Conservation (phyloP, 225 moss, liverwort and hornwort genomes). For the Neckera pumila region DNA sequence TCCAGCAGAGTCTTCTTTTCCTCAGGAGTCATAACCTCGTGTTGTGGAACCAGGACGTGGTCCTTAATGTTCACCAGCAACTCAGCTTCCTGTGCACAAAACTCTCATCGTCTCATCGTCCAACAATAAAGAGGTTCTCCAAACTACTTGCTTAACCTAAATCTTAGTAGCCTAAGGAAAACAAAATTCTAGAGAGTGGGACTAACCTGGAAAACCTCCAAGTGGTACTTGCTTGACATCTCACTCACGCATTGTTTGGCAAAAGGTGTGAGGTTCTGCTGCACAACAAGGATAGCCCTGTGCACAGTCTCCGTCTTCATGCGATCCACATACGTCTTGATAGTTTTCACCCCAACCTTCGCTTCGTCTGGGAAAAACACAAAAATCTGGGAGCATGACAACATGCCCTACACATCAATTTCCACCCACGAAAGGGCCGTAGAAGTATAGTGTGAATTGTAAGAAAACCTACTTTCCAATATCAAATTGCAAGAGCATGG, state of each 20-base stretch:
- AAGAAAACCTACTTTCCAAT: neutral
- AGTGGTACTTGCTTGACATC: slow-evolving; percentile 62
- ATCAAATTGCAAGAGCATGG: neutral
- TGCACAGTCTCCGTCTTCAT: slow-evolving; percentile 65
- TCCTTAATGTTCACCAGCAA: slow-evolving; percentile 70
- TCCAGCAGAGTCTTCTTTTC: slow-evolving; percentile 58
- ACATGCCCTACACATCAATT: neutral
- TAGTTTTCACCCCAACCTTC: slow-evolving; percentile 66
- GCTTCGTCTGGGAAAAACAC: slow-evolving; percentile 66
- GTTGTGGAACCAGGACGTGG: slow-evolving; percentile 56
- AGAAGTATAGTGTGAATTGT: neutral
- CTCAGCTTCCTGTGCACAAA: slow-evolving; percentile 48
- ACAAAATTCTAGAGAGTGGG: neutral
- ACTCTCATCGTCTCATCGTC: neutral
- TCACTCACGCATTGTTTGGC: slow-evolving; percentile 55
- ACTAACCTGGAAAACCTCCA: slow-evolving; percentile 68
- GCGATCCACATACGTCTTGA: slow-evolving; percentile 70
- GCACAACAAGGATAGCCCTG: slow-evolving; percentile 60
- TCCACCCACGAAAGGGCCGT: neutral
- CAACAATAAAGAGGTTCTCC: neutral
- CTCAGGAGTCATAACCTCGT: slow-evolving; percentile 50
- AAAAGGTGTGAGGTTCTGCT: slow-evolving; percentile 57
- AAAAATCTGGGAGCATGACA: slow-evolving; percentile 39
- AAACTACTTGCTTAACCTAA: neutral
- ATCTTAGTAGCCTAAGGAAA: neutral